A percentile compares a stretch with the other conserved stretches of the same genome.
Evolutionary conservation across 129 eudicot species (phyloP).

Genomic region (Lactuca sativa): DNA sequence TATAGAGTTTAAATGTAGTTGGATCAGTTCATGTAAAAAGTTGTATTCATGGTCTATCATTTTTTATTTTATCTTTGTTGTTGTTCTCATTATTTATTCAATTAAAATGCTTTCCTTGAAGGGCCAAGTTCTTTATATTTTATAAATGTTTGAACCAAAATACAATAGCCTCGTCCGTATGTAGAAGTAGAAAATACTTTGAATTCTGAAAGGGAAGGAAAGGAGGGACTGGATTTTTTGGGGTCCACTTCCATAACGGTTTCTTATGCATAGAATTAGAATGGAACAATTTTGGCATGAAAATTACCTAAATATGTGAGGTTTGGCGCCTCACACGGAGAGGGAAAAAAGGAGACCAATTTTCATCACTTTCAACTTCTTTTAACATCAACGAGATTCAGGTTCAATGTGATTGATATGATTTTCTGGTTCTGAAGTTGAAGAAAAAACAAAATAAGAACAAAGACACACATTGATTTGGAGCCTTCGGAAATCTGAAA

Average conservation of each 20-base stretch:
- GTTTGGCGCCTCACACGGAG: slow-evolving; percentile 26
- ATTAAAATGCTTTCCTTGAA: not conserved
- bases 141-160: too few species aligned
- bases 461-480: slow-evolving; percentile 23
- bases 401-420: not conserved
- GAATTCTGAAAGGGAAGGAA: not conserved
- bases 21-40: not conserved
- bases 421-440: slow-evolving; percentile 5
- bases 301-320: slow-evolving; percentile 25
- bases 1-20: slow-evolving; percentile 13
- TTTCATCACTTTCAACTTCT: not conserved
- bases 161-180: too few species aligned
- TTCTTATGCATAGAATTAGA: slow-evolving; percentile 7
- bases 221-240: not conserved
- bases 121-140: not conserved
- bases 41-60: not conserved
- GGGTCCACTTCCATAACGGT: slow-evolving; percentile 21
- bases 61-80: slow-evolving; percentile 4
- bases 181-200: too few species aligned
- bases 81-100: not conserved
- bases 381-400: not conserved
- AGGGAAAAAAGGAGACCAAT: slow-evolving; percentile 14
- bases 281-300: slow-evolving; percentile 13
- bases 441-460: not conserved
- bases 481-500: slow-evolving; percentile 41